These are phyloP conservation scores for Cucurbita pepo DNA, from an alignment of 306 rosid genomes.

Conservation along the genomic window DNA sequence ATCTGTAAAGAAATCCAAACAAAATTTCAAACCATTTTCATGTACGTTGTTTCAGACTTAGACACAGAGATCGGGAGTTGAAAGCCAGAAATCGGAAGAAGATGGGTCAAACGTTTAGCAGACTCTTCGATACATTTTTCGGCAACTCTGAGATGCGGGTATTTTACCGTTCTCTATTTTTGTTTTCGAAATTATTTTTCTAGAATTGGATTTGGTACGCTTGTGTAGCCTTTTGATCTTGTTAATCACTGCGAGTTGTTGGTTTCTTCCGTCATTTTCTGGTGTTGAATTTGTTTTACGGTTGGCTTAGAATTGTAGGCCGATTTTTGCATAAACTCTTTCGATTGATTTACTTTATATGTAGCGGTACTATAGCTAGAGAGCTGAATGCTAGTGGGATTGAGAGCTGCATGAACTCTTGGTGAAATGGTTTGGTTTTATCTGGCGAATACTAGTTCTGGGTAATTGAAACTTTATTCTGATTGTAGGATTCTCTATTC, in stretches of 20 bases:
- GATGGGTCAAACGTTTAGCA: slow-evolving; percentile 56
- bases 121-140: slow-evolving; percentile 50
- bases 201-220: not conserved
- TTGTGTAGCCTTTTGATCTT: not conserved
- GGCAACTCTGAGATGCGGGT: slow-evolving; percentile 60
- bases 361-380: not conserved
- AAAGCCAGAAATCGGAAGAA: not conserved
- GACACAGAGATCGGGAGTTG: not conserved
- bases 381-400: not conserved
- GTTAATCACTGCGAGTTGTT: not conserved
- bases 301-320: not conserved
- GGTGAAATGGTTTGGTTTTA: not conserved
- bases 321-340: not conserved
- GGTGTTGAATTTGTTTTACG: not conserved
- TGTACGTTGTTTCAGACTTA: not conserved
- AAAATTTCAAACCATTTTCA: not conserved
- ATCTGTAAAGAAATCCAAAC: not conserved
- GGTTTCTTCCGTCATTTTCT: not conserved
- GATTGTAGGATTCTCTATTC: not conserved
- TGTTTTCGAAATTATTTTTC: not conserved
- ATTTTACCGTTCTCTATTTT: not conserved
- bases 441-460: not conserved
- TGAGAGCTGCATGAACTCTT: not conserved
- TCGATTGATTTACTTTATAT: not conserved
- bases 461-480: not conserved